Conservation (phyloP, 306 rosid species). For the Citrullus colocynthis region DNA sequence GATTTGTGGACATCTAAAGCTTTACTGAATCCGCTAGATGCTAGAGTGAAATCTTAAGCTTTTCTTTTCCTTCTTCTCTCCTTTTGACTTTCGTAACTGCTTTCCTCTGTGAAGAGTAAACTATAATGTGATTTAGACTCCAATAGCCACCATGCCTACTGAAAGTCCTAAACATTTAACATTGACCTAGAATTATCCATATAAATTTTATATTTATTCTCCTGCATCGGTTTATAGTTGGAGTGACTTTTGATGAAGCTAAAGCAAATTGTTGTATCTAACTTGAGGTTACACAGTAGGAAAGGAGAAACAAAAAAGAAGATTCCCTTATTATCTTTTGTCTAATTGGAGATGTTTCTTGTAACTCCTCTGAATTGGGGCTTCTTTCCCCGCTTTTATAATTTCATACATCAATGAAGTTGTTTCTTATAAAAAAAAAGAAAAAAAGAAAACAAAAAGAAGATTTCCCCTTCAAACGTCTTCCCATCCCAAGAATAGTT, state of each 20-base stretch:
- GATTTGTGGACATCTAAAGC: background rate
- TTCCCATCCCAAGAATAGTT: background rate
- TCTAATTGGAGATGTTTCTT: too few relatives aligned
- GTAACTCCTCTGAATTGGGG: too few relatives aligned
- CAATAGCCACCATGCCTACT: background rate
- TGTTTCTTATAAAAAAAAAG: too few relatives aligned
- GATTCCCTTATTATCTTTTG: too few relatives aligned
- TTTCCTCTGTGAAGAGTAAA: background rate
- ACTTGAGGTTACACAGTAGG: background rate
- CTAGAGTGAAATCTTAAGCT: background rate
- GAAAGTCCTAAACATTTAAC: background rate
- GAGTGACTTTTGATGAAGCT: background rate
- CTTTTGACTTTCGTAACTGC: background rate
- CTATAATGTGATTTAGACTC: background rate
- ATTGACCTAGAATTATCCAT: background rate
- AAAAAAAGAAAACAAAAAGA: background rate
- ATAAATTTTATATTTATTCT: too few relatives aligned
- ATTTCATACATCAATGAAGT: too few relatives aligned
- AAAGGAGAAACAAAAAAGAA: background rate
- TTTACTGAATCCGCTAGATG: background rate
- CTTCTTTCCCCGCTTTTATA: too few relatives aligned
- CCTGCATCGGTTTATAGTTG: background rate
- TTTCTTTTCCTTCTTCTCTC: background rate
- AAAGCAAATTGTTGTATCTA: background rate
- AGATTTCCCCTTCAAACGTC: background rate